Conservation (phyloP, 2,329 filamentous ascomycete genomes). For the Paraphaeosphaeria minitans region DNA sequence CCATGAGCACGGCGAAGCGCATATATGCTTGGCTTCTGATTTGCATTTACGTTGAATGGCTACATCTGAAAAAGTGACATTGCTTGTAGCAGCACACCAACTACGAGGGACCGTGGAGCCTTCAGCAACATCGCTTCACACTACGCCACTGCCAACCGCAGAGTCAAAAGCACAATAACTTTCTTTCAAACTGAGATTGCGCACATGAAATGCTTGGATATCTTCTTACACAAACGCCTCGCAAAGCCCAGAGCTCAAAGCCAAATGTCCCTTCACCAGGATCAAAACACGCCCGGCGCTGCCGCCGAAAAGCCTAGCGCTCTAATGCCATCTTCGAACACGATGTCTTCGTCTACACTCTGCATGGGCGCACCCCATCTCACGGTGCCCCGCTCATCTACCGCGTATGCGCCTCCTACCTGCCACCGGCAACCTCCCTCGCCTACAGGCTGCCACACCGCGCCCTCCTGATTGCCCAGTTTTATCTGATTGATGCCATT, state of each 20-base stretch:
- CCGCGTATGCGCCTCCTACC: slow-evolving; percentile 40
- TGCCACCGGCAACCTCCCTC: slow-evolving; percentile 45
- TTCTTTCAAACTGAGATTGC: not conserved
- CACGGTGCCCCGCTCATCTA: slow-evolving; percentile 39
- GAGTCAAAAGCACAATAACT: not conserved
- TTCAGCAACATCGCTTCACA: not conserved
- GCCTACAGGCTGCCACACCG: slow-evolving; percentile 42
- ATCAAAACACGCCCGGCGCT: slow-evolving; percentile 1
- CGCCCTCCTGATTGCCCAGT: slow-evolving; percentile 42
- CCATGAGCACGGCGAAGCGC: not conserved
- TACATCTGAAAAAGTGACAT: not conserved
- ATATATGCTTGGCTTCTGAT: not conserved
- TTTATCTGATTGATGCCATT: slow-evolving; percentile 44
- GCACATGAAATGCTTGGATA: not conserved
- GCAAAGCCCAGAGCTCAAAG: not conserved
- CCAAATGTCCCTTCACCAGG: not conserved
- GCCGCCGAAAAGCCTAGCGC: slow-evolving; percentile 30
- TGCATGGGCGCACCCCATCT: slow-evolving; percentile 44
- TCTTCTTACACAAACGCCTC: slow-evolving; percentile 4
- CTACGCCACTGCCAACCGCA: not conserved
- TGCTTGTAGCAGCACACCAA: not conserved
- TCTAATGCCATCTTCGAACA: slow-evolving; percentile 38
- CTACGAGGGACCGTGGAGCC: not conserved
- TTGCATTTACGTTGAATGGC: not conserved
- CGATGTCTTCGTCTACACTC: slow-evolving; percentile 40